Percentiles rank a stretch among this genome's conserved stretches.
Evolutionary conservation across 345 rosid genomes (phyloP).

Genomic region (Stellera chamaejasme): DNA sequence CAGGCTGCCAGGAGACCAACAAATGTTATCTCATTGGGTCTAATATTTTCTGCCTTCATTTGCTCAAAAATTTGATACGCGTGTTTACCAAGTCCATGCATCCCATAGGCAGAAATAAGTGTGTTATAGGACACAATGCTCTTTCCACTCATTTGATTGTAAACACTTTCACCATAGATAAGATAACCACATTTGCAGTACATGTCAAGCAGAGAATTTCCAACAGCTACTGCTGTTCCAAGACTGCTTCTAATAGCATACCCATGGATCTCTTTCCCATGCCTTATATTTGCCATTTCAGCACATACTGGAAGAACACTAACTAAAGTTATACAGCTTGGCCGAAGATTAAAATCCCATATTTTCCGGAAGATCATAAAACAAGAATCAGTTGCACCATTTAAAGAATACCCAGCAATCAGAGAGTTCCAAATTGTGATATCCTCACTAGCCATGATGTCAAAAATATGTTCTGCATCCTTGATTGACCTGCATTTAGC

Average conservation of each 20-base stretch:
- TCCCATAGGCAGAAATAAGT: slow-evolving; percentile 38
- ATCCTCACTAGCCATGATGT: slow-evolving; percentile 20
- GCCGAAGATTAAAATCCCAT: slow-evolving; percentile 22
- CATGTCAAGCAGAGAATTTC: slow-evolving; percentile 45
- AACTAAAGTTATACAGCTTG: slow-evolving; percentile 35
- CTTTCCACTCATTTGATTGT: slow-evolving; percentile 25
- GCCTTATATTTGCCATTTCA: slow-evolving; percentile 24
- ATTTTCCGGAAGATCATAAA: slow-evolving; percentile 27
- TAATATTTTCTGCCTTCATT: slow-evolving; percentile 30
- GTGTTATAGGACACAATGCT: slow-evolving; percentile 46
- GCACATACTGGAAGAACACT: slow-evolving; percentile 43
- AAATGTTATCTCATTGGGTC: slow-evolving; percentile 43
- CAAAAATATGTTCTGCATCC: slow-evolving; percentile 37
- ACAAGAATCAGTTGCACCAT: slow-evolving; percentile 21
- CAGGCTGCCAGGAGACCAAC: slow-evolving; percentile 39
- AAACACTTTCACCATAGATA: slow-evolving; percentile 28
- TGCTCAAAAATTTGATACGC: slow-evolving; percentile 26
- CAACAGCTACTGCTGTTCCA: slow-evolving; percentile 21
- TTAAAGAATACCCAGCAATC: slow-evolving; percentile 39
- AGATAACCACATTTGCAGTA: slow-evolving; percentile 43
- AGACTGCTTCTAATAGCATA: slow-evolving; percentile 31
- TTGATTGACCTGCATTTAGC: slow-evolving; percentile 29
- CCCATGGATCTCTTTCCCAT: slow-evolving; percentile 51
- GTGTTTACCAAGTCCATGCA: slow-evolving; percentile 31
- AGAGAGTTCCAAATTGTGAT: slow-evolving; percentile 44